A percentile compares a stretch with the other conserved stretches of the same genome.
Evolutionary conservation across 202 grass and related monocot genomes (phyloP).

Genomic region (Carex arenaria): DNA sequence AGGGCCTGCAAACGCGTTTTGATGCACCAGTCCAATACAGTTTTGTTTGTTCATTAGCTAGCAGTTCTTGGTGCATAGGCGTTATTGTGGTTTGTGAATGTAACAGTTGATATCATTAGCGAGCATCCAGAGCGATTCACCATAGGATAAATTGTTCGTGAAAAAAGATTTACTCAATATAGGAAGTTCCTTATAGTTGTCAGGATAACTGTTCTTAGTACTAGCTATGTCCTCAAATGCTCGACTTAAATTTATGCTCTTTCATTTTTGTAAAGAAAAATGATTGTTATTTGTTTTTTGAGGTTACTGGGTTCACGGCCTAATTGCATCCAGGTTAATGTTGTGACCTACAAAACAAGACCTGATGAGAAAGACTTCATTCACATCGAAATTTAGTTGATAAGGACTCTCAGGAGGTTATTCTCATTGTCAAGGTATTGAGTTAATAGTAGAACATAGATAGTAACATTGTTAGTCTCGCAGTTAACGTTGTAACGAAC

Average conservation of each 20-base stretch:
- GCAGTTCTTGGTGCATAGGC: not conserved
- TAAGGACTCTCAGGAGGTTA: constrained; percentile 86
- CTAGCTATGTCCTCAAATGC: not conserved
- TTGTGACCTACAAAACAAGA: constrained; percentile 76
- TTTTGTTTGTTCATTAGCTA: not conserved
- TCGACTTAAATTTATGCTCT: not conserved
- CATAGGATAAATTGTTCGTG: constrained; percentile 85
- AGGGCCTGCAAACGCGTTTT: constrained; percentile 2
- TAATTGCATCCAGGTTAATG: constrained; percentile 51
- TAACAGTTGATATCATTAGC: constrained; percentile 62
- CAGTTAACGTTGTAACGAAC: too few species aligned
- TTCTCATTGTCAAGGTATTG: constrained; percentile 92
- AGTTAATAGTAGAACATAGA: too few species aligned
- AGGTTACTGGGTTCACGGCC: not conserved
- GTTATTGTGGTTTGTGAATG: constrained; percentile 19
- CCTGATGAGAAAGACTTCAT: constrained; percentile 87
- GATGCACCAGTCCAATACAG: not conserved
- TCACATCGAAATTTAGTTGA: constrained; percentile 94
- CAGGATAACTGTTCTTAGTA: constrained; percentile 48
- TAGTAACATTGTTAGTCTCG: too few species aligned
- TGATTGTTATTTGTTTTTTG: not conserved
- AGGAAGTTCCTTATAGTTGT: constrained; percentile 86
- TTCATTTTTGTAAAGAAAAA: not conserved
- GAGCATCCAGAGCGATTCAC: constrained; percentile 89
- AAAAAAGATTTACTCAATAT: constrained; percentile 91